These are phyloP conservation scores for Pseudomonodictys pantanalensis DNA, from an alignment of 495 filamentous ascomycete species.

Conservation along the genomic window DNA sequence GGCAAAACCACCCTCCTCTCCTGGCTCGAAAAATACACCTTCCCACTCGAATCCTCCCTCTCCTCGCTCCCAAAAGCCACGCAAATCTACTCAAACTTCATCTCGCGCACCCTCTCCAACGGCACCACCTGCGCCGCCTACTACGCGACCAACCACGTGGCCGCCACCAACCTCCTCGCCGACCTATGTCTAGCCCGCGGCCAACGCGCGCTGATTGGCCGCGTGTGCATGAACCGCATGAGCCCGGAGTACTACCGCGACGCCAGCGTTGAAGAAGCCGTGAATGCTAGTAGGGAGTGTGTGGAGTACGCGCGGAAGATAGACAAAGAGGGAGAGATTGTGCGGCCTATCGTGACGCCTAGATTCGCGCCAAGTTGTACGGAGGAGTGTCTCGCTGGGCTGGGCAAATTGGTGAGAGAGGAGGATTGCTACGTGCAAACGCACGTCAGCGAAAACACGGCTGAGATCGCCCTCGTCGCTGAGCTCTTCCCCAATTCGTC, in stretches of 20 bases:
- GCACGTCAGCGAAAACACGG: slow-evolving; percentile 81
- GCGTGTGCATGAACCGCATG: slow-evolving; percentile 84
- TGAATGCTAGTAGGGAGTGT: slow-evolving; percentile 56
- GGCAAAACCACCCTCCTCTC: slow-evolving; percentile 83
- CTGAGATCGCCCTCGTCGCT: slow-evolving; percentile 67
- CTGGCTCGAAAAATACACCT: slow-evolving; percentile 95
- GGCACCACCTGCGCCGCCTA: slow-evolving; percentile 91
- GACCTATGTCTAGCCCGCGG: slow-evolving; percentile 70
- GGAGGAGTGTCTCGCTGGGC: slow-evolving; percentile 51
- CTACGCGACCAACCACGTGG: slow-evolving; percentile 82
- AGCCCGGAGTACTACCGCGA: slow-evolving; percentile 77
- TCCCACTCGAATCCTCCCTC: slow-evolving; percentile 80
- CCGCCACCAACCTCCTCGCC: slow-evolving; percentile 82
- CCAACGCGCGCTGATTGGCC: slow-evolving; percentile 85
- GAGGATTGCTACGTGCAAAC: slow-evolving; percentile 74
- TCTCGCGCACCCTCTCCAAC: slow-evolving; percentile 75
- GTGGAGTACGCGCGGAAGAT: slow-evolving; percentile 66
- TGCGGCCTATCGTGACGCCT: slow-evolving; percentile 82
- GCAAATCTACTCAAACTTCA: slow-evolving; percentile 68
- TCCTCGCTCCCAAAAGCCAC: slow-evolving; percentile 48
- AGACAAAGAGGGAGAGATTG: slow-evolving; percentile 59
- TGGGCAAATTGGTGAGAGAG: slow-evolving; percentile 62
- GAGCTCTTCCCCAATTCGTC: slow-evolving; percentile 63
- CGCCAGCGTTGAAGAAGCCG: slow-evolving; percentile 51
- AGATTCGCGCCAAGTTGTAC: slow-evolving; percentile 83